Percentiles rank a stretch among this genome's conserved stretches.
phyloP scores from a whole-genome alignment of 768 basidiomycete species.

The Lentinula raphanica region DNA sequence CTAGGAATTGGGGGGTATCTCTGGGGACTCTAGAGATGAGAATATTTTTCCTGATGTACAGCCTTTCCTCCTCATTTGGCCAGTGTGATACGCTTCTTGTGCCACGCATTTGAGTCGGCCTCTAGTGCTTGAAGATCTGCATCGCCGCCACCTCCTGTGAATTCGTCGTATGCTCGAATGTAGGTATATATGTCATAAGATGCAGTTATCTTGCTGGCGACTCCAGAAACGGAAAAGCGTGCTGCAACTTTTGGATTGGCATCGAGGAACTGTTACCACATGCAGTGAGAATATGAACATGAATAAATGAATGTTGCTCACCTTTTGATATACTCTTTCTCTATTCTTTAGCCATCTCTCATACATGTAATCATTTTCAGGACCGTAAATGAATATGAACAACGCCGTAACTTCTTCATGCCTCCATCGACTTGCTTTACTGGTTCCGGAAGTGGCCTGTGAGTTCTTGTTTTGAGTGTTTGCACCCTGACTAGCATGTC shows the following conservation, averaged over 20 bases:
- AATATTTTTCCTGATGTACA: too few species aligned
- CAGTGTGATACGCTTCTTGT: too few species aligned
- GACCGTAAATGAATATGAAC: neutral
- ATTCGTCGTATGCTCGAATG: neutral
- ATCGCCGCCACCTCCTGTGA: conserved; percentile 11
- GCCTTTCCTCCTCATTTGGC: too few species aligned
- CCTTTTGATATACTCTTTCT: neutral
- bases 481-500: neutral
- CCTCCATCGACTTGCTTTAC: neutral
- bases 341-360: neutral
- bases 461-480: too few species aligned
- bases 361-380: neutral
- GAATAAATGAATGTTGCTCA: neutral
- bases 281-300: neutral
- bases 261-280: neutral
- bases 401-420: neutral
- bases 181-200: neutral
- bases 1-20: too few species aligned
- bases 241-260: neutral
- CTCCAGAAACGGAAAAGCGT: neutral
- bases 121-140: conserved; percentile 21
- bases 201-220: neutral
- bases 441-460: neutral
- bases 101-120: conserved; percentile 6
- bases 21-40: too few species aligned